Conservation (phyloP, 345 rosid species). For the Hibiscus syriacus region DNA sequence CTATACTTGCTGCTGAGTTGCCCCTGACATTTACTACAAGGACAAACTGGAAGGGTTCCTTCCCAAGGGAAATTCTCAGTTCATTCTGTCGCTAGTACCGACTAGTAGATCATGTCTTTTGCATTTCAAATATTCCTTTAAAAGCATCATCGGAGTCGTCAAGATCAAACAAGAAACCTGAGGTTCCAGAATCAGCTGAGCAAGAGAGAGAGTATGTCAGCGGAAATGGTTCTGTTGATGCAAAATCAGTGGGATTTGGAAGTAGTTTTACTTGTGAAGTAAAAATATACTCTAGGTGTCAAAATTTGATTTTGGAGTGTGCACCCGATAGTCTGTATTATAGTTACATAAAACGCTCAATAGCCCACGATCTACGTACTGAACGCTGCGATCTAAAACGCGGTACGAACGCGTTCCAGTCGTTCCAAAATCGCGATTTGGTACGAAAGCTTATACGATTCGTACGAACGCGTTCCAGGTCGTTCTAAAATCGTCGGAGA, state of each 20-base stretch:
- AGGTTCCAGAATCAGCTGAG: conserved; percentile 26
- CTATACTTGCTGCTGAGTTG: conserved; percentile 60
- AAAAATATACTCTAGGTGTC: conserved; percentile 56
- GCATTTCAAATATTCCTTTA: conserved; percentile 26
- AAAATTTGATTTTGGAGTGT: conserved; percentile 58
- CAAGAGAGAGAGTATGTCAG: conserved; percentile 21
- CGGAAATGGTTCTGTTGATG: conserved; percentile 25
- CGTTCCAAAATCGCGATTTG: too few species aligned
- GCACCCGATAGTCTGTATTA: conserved; percentile 43
- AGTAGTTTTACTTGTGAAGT: conserved; percentile 53
- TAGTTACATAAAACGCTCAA: too few species aligned
- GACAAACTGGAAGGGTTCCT: conserved; percentile 79
- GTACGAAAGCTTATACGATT: too few species aligned
- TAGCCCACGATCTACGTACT: too few species aligned
- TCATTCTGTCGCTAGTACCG: conserved; percentile 79
- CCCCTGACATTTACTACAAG: conserved; percentile 59
- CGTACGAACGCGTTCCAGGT: too few species aligned
- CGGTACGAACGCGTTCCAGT: too few species aligned
- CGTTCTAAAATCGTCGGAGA: too few species aligned
- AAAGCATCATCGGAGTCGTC: conserved; percentile 35
- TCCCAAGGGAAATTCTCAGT: conserved; percentile 69
- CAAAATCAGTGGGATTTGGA: conserved; percentile 22
- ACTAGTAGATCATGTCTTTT: conserved; percentile 68
- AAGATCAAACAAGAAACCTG: conserved; percentile 50
- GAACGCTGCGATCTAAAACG: too few species aligned